These are phyloP conservation scores for Allium cepa DNA, from an alignment of 106 monocot genomes.

Conservation along the genomic window DNA sequence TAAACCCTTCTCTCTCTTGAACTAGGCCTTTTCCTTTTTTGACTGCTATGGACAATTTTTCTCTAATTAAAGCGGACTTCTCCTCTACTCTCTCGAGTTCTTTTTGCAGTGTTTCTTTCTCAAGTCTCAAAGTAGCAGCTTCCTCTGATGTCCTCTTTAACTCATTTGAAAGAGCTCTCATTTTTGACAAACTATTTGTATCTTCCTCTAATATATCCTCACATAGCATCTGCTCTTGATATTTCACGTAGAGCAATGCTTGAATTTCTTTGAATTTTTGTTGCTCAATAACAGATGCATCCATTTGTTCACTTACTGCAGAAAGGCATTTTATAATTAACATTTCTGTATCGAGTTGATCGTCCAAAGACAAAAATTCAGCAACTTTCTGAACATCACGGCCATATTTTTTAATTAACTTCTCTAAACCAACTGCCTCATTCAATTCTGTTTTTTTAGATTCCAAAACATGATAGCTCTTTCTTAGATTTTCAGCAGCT, in stretches of 20 bases:
- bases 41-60: constrained; percentile 86
- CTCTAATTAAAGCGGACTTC: constrained; percentile 55
- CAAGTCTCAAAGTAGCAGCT: constrained; percentile 40
- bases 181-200: constrained; percentile 28
- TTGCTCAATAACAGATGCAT: constrained; percentile 13
- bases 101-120: constrained; percentile 51
- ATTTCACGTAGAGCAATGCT: constrained; percentile 36
- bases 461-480: constrained; percentile 29
- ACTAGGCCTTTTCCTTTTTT: constrained; percentile 95
- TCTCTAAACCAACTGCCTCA: constrained; percentile 49
- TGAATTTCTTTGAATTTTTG: constrained; percentile 54
- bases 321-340: constrained; percentile 37
- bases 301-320: constrained; percentile 31
- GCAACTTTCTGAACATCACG: constrained; percentile 28
- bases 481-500: constrained; percentile 27
- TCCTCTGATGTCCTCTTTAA: constrained; percentile 29
- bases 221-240: constrained; percentile 40
- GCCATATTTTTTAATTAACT: constrained; percentile 45
- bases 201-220: constrained; percentile 63
- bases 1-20: constrained; percentile 80
- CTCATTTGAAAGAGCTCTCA: constrained; percentile 33
- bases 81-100: constrained; percentile 73
- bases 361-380: constrained; percentile 40
- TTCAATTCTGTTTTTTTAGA: constrained; percentile 32
- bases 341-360: constrained; percentile 22